Evolutionary conservation across 129 eudicot genomes (phyloP), one percentile per base, ranked within the genome.

Genomic region (Solidago caesia): DNA sequence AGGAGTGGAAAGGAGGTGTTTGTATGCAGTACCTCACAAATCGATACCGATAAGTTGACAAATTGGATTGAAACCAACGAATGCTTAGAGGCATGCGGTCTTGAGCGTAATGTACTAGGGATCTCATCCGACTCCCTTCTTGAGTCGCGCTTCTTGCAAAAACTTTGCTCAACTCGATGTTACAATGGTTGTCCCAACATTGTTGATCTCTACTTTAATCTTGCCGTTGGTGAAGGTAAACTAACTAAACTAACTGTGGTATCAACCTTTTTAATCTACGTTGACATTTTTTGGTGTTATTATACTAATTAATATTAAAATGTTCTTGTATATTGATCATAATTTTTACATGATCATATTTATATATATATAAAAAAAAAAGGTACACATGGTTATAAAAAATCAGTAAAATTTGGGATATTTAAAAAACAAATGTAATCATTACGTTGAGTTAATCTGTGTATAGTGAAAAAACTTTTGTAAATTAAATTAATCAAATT

Each of bases 201-300:
- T 45, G 84, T 93, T 52, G 98, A 93, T 77, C 97, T 93, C 42
- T 93, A 90, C 88, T 93, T 93, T 85, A 86, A 78, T 72, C 96
- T 93, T 52, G 97, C 96, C 29, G 91, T 85, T 4, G 96, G 97
- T 4, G 98, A 93, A 93, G 98, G 98, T 89, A 83, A 52, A 14
- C 39, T 1, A 0, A 8, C 52, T 8, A 46, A 46, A 33, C 39
- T 33, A 21, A 21, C 21, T 21, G 21, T 21, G 21, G 39, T 33
- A 33, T 1, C 39, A 33, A 21, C 21, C 21, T 21, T 21, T 21
- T 21, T 21, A 21, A 21, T 21, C 21, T 21, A 21, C 21, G 2
- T 33, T 33, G 39, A 33, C 39, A 33, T 33, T 33, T 33, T 33
- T 33, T 33, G 2, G 2, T 33, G 39, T 33, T 33, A 33, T 3